These are phyloP conservation scores for Penicillium subrubescens DNA, from an alignment of 495 filamentous ascomycete genomes.

Conservation along the genomic window DNA sequence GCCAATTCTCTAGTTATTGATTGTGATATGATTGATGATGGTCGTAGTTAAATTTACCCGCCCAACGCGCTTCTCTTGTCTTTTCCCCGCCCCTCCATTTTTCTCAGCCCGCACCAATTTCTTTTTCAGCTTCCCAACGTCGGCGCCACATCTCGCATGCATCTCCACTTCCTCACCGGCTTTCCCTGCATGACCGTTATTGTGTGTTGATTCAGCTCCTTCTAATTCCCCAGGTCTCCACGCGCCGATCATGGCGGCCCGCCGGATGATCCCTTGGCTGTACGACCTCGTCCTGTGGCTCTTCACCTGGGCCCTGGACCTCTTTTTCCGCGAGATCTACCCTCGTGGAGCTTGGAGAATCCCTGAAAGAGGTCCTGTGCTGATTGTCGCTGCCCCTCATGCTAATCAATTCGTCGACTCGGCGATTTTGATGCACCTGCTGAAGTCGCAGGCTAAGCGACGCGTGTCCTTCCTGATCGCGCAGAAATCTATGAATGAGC, in stretches of 20 bases:
- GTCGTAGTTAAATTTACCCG: constrained; percentile 1
- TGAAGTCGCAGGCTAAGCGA: constrained; percentile 79
- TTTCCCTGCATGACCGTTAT: constrained; percentile 6
- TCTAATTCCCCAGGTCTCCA: constrained; percentile 3
- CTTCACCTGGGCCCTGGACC: constrained; percentile 79
- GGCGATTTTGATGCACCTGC: constrained; percentile 83
- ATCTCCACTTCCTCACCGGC: constrained; percentile 5
- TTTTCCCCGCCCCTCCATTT: constrained; percentile 4
- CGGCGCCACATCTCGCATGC: background rate
- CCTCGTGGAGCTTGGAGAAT: constrained; percentile 91
- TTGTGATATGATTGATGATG: background rate
- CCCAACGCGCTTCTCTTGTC: background rate
- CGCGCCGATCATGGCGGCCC: constrained; percentile 25
- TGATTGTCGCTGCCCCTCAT: constrained; percentile 96
- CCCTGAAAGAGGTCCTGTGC: constrained; percentile 77
- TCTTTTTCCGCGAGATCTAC: constrained; percentile 97
- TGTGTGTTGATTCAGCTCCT: background rate
- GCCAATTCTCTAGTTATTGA: background rate
- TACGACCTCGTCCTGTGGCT: constrained; percentile 82
- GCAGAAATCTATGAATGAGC: constrained; percentile 84
- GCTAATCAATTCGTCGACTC: constrained; percentile 98
- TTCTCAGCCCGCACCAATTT: constrained; percentile 7
- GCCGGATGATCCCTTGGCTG: constrained; percentile 61
- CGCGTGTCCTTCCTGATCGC: constrained; percentile 89
- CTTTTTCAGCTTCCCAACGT: background rate